Percentiles rank a stretch among this genome's conserved stretches.
These are phyloP conservation scores for Yarrowia alimentaria DNA, from an alignment of 805 yeast genomes.

Conservation along the genomic window DNA sequence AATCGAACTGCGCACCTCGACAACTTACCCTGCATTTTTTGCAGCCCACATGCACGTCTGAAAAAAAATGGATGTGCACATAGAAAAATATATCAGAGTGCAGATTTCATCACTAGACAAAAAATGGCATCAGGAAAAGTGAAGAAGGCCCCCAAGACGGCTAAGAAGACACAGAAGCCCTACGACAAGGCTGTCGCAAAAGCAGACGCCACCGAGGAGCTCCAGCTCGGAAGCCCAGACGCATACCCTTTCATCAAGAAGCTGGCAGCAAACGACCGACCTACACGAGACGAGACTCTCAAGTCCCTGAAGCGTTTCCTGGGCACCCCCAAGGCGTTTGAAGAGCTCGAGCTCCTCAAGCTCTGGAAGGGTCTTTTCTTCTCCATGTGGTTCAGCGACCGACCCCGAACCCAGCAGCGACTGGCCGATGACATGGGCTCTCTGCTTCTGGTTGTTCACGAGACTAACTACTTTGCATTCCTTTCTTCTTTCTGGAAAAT, in stretches of 20 bases:
- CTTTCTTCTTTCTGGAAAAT: constrained; percentile 78
- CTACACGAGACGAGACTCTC: constrained; percentile 70
- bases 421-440: constrained; percentile 71
- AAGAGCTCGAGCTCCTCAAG: constrained; percentile 63
- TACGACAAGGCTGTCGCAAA: constrained; percentile 2
- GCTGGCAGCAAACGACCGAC: constrained; percentile 78
- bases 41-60: too few relatives aligned
- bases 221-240: constrained; percentile 17
- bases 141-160: background rate
- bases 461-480: constrained; percentile 50
- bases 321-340: constrained; percentile 44
- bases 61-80: background rate
- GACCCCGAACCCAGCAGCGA: constrained; percentile 87
- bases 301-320: constrained; percentile 61
- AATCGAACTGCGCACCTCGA: too few relatives aligned
- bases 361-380: constrained; percentile 95
- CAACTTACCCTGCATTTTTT: too few relatives aligned
- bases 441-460: constrained; percentile 42
- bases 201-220: background rate
- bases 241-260: constrained; percentile 62
- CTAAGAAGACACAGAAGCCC: background rate
- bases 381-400: constrained; percentile 95
- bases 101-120: background rate
- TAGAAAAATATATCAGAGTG: background rate
- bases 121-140: constrained; percentile 15